Conservation (phyloP, 768 basidiomycete species). For the Hemileccinum impolitum region DNA sequence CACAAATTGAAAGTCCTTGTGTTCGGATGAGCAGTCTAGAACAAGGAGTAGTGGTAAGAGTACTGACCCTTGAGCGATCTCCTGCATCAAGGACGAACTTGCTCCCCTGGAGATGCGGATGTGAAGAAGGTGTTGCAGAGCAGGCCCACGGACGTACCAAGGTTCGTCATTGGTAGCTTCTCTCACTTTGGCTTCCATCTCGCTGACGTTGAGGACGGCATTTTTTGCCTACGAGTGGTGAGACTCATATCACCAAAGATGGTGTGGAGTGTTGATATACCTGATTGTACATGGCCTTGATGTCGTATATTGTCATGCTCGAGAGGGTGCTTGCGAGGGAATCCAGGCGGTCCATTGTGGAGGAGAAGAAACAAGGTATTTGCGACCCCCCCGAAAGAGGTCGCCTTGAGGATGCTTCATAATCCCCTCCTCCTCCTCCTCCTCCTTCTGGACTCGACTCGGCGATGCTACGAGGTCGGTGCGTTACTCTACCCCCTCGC, state of each 20-base stretch:
- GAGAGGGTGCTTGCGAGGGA: conserved; percentile 72
- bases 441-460: no score
- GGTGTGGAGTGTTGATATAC: conserved; percentile 33
- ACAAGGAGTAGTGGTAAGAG: neutral
- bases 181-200: conserved; percentile 95
- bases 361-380: neutral
- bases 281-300: conserved; percentile 95
- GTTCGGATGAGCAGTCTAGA: conserved; percentile 14
- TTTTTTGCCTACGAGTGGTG: conserved; percentile 76
- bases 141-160: conserved; percentile 59
- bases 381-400: conserved; percentile 27
- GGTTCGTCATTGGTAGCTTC: conserved; percentile 98
- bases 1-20: conserved; percentile 96
- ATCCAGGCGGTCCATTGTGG: conserved; percentile 76
- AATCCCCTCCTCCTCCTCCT: no score
- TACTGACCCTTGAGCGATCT: conserved; percentile 92
- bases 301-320: conserved; percentile 85
- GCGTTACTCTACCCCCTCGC: no score
- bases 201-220: conserved; percentile 91
- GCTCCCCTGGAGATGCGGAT: conserved; percentile 70
- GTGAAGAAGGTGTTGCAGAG: neutral
- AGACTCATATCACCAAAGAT: neutral
- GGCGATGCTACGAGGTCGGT: no score
- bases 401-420: conserved; percentile 8
- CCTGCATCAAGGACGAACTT: conserved; percentile 96